Base-by-base conservation (phyloP, 805 yeast species). In the Lipomyces yamanashiensis region DNA sequence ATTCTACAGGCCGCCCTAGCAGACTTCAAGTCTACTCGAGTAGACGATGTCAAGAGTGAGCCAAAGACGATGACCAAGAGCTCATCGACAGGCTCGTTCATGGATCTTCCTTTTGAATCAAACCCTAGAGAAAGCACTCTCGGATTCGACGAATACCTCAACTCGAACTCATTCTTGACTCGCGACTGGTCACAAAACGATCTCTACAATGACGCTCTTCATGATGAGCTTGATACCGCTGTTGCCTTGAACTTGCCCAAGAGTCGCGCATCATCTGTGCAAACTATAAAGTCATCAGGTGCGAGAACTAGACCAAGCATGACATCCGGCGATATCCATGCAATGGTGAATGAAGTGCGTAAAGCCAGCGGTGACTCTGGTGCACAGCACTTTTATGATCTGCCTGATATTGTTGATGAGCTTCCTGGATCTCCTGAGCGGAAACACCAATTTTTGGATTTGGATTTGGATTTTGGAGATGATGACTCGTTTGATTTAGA, bases 281-380 rank as follows among this genome's bases (percentile, higher is more conserved):
- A 41, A 34, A 66, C 69, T 2, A 63, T 66, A 41, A 59, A 56
- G 49, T 53, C 69, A 39, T 34, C 63, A 7, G 67, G 69, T 2
- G 49, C 58, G 8, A 47, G 57, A 48, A 59, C 67, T 2, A 40
- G 69, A 8, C 67, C 67, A 13, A 66, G 69, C 43, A 40, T 66
- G 50, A 43, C 61, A n/a, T 67, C 69, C 17, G 59, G 62, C 0
- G 67, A 66, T 17, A 57, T 53, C 17, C 40, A 19, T 9, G 53
- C 54, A 7, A 39, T 66, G 54, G 64, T 67, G 1, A 45, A 41
- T 7, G 50, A 56, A 1, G 54, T 51, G 12, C 61, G 64, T 1
- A 66, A 57, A 21, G 66, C 53, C 9, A 65, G 68, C 43, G 64
- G 61, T 7, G 68, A 48, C 8, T 28, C 34, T 1, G 52, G 19